These are phyloP conservation scores for Rubia yunnanensis DNA, from an alignment of 257 asterid species.

Conservation along the genomic window DNA sequence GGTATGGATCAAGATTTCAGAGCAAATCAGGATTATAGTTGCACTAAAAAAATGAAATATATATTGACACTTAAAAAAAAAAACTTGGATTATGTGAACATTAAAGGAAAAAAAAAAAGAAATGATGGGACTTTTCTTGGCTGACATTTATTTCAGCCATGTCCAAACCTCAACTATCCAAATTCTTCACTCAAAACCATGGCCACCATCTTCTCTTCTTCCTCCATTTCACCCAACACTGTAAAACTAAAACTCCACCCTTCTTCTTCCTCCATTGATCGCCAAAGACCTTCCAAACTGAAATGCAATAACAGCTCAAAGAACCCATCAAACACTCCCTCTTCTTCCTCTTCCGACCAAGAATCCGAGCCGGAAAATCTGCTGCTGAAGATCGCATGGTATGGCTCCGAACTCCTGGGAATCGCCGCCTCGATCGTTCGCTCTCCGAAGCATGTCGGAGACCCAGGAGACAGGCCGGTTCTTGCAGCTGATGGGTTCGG, in stretches of 20 bases:
- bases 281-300: conserved; percentile 13
- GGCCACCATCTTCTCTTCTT: conserved; percentile 37
- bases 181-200: conserved; percentile 12
- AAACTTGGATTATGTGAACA: too few species aligned
- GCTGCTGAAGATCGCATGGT: conserved; percentile 78
- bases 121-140: conserved; percentile 14
- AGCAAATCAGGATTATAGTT: too few species aligned
- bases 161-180: background rate
- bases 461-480: conserved; percentile 21
- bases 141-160: conserved; percentile 6
- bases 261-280: background rate
- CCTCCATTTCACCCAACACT: conserved; percentile 20
- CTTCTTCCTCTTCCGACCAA: conserved; percentile 6
- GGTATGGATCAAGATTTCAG: too few species aligned
- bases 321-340: conserved; percentile 19
- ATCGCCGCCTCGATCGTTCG: conserved; percentile 77
- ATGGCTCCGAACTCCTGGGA: conserved; percentile 79
- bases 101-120: background rate
- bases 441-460: conserved; percentile 31
- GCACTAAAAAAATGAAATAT: too few species aligned
- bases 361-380: conserved; percentile 47
- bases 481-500: conserved; percentile 50
- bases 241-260: conserved; percentile 16
- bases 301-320: conserved; percentile 30
- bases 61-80: too few species aligned